Percentiles rank a stretch among this genome's conserved stretches.
phyloP scores from a whole-genome alignment of 2,329 filamentous ascomycete genomes.

The Tympanopsis confertula region DNA sequence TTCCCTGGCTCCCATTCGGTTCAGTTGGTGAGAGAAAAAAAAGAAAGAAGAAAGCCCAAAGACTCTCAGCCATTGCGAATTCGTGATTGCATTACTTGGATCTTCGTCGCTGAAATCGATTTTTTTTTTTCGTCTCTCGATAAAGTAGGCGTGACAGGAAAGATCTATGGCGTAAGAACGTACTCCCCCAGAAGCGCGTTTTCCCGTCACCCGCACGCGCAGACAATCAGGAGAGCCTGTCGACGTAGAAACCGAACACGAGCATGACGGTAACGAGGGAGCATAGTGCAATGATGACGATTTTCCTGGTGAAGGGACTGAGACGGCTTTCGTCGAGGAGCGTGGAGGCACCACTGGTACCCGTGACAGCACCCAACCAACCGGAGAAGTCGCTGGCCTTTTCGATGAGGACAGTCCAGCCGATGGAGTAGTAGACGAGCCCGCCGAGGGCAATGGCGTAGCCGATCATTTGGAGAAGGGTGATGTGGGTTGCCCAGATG shows the following conservation, averaged over 20 bases:
- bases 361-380: too few relatives aligned
- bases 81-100: too few relatives aligned
- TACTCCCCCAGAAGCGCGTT: conserved; percentile 1
- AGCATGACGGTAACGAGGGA: conserved; percentile 7
- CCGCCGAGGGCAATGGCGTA: conserved; percentile 58
- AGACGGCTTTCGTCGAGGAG: too few relatives aligned
- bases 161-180: too few relatives aligned
- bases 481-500: conserved; percentile 66
- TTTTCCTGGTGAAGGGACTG: conserved; percentile 10
- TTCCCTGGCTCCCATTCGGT: too few relatives aligned
- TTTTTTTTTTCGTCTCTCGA: too few relatives aligned
- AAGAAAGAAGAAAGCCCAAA: too few relatives aligned
- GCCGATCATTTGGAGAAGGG: conserved; percentile 61
- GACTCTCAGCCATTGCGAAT: too few relatives aligned
- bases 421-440: conserved; percentile 36
- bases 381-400: conserved; percentile 2
- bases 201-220: conserved; percentile 6
- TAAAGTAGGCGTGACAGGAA: too few relatives aligned
- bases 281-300: conserved; percentile 7
- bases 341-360: too few relatives aligned
- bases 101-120: too few relatives aligned
- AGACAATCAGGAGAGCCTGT: conserved; percentile 11
- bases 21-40: too few relatives aligned
- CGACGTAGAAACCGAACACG: conserved; percentile 9
- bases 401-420: conserved; percentile 17